Conservation (phyloP, 2,329 filamentous ascomycete genomes). For the Ceratocystis papillata region DNA sequence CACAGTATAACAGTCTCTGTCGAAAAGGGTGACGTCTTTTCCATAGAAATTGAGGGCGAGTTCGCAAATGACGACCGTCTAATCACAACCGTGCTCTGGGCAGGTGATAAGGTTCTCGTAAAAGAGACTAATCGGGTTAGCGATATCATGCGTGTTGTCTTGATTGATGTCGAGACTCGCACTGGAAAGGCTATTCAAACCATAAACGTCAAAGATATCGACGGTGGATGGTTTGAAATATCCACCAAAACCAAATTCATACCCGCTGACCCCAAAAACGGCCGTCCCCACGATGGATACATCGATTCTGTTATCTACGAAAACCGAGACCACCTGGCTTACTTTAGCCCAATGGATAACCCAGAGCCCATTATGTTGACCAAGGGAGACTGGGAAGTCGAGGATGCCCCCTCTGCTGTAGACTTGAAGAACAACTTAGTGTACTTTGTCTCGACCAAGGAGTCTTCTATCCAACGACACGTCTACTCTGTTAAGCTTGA, state of each 20-base stretch:
- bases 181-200: conserved; percentile 69
- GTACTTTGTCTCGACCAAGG: conserved; percentile 81
- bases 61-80: conserved; percentile 74
- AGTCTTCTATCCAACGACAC: conserved; percentile 80
- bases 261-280: conserved; percentile 67
- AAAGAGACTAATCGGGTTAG: conserved; percentile 92
- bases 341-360: conserved; percentile 81
- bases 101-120: conserved; percentile 70
- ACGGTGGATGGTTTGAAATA: conserved; percentile 96
- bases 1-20: conserved; percentile 49
- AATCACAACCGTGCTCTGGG: conserved; percentile 90
- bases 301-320: conserved; percentile 82
- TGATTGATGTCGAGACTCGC: conserved; percentile 66
- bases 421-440: conserved; percentile 78
- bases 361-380: conserved; percentile 76
- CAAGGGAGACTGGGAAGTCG: conserved; percentile 84
- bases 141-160: conserved; percentile 74
- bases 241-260: conserved; percentile 77
- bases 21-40: conserved; percentile 63
- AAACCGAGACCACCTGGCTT: conserved; percentile 81
- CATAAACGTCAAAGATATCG: conserved; percentile 69
- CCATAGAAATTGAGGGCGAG: conserved; percentile 62
- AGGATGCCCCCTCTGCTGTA: conserved; percentile 69
- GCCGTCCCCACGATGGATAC: conserved; percentile 74
- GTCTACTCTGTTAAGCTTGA: conserved; percentile 82